Base-by-base conservation (phyloP, 306 rosid species). In the Vigna unguiculata region DNA sequence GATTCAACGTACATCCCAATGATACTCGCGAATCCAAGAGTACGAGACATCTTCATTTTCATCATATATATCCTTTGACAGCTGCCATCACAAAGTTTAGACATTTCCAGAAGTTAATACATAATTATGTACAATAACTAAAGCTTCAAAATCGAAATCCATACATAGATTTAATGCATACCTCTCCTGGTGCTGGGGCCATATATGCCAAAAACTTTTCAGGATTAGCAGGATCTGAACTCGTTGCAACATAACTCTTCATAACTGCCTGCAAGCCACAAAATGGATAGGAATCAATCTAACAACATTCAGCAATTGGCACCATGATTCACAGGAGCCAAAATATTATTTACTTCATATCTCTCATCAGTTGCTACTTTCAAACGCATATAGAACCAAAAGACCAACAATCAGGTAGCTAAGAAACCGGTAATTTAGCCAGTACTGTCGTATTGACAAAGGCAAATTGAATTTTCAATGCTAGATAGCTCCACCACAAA, bases 141-240 rank as follows among this genome's bases (percentile, higher is more conserved):
- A 60, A 48, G 11, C 48, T 69, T 46, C 74, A 72, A 59, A 83
- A 68, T 38, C 4, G 9, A 57, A 77, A 71, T 46, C 71, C 66
- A 46, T 16, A 57, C 30, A 75, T 53, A 59, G 45, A 61, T 51
- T 10, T 30, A 48, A 57, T 51, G 72, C 79, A 78, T 84, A 96
- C 99, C 93, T 96, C 98, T 78, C 92, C 95, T 2, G 87, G 96
- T 80, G 97, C 68, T 59, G 99, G 99, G 62, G 87, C 91, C 97
- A 96, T 88, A 86, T 96, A 92, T 8, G 98, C 98, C 84, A 96
- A 85, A 91, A 92, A 96, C 71, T 90, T 93, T 84, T 93, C 98
- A 8, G 96, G 89, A 80, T 95, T 91, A 51, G 84, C 84, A 15
- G 91, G 89, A 83, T 89, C 99, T 30, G 88, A 71, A 43, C 97